Percentiles rank a stretch among this genome's conserved stretches.
These are phyloP conservation scores for Kuraishia molischiana DNA, from an alignment of 805 yeast species.

Conservation along the genomic window DNA sequence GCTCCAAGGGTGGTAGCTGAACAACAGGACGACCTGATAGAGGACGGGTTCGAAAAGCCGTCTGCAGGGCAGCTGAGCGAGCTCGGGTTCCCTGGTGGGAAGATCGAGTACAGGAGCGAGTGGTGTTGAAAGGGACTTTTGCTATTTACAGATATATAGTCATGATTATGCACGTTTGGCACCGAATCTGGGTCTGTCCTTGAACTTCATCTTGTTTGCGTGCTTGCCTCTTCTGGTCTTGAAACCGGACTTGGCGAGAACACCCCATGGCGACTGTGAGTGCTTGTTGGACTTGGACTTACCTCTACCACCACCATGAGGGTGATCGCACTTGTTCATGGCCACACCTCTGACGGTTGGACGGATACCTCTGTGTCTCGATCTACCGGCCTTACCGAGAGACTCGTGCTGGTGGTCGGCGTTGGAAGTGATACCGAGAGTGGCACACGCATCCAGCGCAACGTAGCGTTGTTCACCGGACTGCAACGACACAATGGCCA, in stretches of 20 bases:
- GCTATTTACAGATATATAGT: neutral
- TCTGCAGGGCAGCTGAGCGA: neutral
- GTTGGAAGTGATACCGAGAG: slow-evolving; percentile 88
- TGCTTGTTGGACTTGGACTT: slow-evolving; percentile 93
- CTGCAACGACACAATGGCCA: slow-evolving; percentile 73
- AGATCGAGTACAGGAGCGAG: neutral
- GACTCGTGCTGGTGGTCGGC: slow-evolving; percentile 83
- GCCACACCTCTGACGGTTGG: slow-evolving; percentile 98
- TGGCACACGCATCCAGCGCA: slow-evolving; percentile 79
- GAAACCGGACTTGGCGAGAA: slow-evolving; percentile 79
- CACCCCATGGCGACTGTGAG: slow-evolving; percentile 96
- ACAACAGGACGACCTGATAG: too few relatives aligned
- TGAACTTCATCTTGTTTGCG: slow-evolving; percentile 73
- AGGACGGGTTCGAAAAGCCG: too few relatives aligned
- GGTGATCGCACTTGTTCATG: slow-evolving; percentile 95
- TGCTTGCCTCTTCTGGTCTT: slow-evolving; percentile 90
- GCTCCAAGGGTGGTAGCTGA: too few relatives aligned
- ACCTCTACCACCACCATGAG: slow-evolving; percentile 99
- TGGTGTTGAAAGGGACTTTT: neutral
- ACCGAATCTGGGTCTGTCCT: slow-evolving; percentile 71
- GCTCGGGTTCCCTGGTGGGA: neutral
- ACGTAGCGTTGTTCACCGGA: slow-evolving; percentile 94
- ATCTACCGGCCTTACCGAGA: slow-evolving; percentile 95
- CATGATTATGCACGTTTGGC: neutral
- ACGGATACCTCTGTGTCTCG: slow-evolving; percentile 85